These are phyloP conservation scores for Mycena polygramma DNA, from an alignment of 768 basidiomycete genomes.

Conservation along the genomic window DNA sequence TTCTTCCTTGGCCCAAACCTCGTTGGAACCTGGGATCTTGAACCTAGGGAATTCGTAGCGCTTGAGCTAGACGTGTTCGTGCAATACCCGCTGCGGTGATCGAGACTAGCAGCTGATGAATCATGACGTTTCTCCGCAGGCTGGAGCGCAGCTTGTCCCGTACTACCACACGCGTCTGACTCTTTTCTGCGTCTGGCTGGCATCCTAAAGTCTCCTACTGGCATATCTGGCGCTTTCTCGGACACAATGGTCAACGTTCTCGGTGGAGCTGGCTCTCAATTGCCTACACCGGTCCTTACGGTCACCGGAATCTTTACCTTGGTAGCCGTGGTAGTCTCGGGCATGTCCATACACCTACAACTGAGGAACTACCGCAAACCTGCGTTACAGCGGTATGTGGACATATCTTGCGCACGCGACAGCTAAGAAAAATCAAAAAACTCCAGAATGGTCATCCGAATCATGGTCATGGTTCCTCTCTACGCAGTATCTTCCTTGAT, in stretches of 20 bases:
- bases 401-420: conserved; percentile 9
- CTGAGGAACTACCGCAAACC: conserved; percentile 91
- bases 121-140: conserved; percentile 32
- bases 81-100: neutral
- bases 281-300: conserved; percentile 68
- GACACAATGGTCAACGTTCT: neutral
- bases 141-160: conserved; percentile 15
- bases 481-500: conserved; percentile 94
- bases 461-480: conserved; percentile 97
- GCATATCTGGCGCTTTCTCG: neutral
- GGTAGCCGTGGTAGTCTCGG: conserved; percentile 79
- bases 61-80: neutral
- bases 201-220: neutral
- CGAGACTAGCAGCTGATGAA: conserved; percentile 18
- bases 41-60: neutral
- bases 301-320: conserved; percentile 74
- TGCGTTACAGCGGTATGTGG: conserved; percentile 75
- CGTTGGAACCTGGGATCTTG: neutral
- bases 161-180: conserved; percentile 6
- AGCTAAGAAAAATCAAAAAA: conserved; percentile 8
- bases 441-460: conserved; percentile 88
- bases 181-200: neutral
- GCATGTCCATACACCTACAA: conserved; percentile 83
- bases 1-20: neutral
- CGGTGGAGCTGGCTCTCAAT: conserved; percentile 70